Percentiles rank a stretch among this genome's conserved stretches.
Evolutionary conservation across 306 rosid genomes (phyloP).

Genomic region (Coriaria nepalensis): DNA sequence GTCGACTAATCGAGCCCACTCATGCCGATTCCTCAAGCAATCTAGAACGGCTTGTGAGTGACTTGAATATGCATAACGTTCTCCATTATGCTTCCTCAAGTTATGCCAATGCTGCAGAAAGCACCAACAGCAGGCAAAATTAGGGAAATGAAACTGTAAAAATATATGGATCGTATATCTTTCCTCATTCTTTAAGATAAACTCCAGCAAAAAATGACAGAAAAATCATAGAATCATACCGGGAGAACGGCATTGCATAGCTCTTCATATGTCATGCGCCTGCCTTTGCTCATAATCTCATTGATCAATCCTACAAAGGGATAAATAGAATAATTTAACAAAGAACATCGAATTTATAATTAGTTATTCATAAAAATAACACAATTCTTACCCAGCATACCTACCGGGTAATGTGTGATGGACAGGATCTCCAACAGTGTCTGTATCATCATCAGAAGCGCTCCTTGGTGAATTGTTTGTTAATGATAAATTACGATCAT

Average conservation of each 20-base stretch:
- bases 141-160: too few relatives aligned
- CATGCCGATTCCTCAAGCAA: conserved; percentile 84
- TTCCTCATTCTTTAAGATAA: conserved; percentile 2
- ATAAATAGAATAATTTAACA: conserved; percentile 20
- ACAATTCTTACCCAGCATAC: conserved; percentile 1
- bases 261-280: conserved; percentile 81
- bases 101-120: conserved; percentile 83
- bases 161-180: too few relatives aligned
- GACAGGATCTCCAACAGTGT: conserved; percentile 61
- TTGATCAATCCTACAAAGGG: conserved; percentile 60
- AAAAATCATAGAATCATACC: conserved; percentile 32
- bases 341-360: background rate
- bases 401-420: conserved; percentile 93
- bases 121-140: conserved; percentile 11
- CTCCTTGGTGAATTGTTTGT: conserved; percentile 54
- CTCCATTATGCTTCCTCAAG: conserved; percentile 97
- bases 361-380: background rate
- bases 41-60: conserved; percentile 98
- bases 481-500: conserved; percentile 48
- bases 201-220: background rate
- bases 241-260: conserved; percentile 92
- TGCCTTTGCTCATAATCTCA: conserved; percentile 94
- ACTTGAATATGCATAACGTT: conserved; percentile 93
- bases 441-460: conserved; percentile 69
- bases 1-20: conserved; percentile 94